Conservation (phyloP, 495 filamentous ascomycete species). For the Penicillium simplicissimum region DNA sequence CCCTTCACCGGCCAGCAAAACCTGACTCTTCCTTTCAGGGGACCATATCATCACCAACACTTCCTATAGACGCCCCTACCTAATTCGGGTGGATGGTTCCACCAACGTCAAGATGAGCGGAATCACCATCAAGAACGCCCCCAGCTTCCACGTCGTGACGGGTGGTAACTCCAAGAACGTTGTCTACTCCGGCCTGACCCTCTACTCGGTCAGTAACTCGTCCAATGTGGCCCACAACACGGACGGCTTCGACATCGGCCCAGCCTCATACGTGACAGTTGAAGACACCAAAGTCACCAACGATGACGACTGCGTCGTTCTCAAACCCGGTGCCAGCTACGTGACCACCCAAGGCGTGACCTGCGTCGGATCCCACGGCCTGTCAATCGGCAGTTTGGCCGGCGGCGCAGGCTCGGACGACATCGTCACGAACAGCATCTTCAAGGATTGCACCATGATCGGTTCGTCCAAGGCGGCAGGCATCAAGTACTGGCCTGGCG, state of each 20-base stretch:
- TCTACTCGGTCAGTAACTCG: slow-evolving; percentile 28
- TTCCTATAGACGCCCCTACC: no score
- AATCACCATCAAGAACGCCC: no score
- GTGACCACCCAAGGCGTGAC: slow-evolving; percentile 37
- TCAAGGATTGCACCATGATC: slow-evolving; percentile 33
- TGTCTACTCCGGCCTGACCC: slow-evolving; percentile 16
- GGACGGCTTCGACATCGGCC: slow-evolving; percentile 48
- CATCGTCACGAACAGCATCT: no score
- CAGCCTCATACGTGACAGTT: slow-evolving; percentile 41
- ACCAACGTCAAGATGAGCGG: no score
- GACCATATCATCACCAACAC: no score
- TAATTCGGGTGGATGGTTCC: no score
- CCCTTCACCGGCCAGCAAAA: no score
- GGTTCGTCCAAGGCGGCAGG: slow-evolving; percentile 44
- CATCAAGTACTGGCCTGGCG: slow-evolving; percentile 45
- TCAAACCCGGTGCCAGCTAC: slow-evolving; percentile 44
- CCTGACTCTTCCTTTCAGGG: not conserved
- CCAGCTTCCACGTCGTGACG: not conserved
- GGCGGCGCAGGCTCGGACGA: no score
- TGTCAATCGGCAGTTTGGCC: slow-evolving; percentile 30
- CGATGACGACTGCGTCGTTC: slow-evolving; percentile 50
- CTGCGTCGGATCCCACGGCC: slow-evolving; percentile 45
- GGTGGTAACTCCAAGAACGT: slow-evolving; percentile 27
- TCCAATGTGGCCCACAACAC: slow-evolving; percentile 42
- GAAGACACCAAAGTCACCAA: slow-evolving; percentile 37